These are phyloP conservation scores for Globisporangium polare DNA, from an alignment of 352 stramenopile genomes.

Conservation along the genomic window DNA sequence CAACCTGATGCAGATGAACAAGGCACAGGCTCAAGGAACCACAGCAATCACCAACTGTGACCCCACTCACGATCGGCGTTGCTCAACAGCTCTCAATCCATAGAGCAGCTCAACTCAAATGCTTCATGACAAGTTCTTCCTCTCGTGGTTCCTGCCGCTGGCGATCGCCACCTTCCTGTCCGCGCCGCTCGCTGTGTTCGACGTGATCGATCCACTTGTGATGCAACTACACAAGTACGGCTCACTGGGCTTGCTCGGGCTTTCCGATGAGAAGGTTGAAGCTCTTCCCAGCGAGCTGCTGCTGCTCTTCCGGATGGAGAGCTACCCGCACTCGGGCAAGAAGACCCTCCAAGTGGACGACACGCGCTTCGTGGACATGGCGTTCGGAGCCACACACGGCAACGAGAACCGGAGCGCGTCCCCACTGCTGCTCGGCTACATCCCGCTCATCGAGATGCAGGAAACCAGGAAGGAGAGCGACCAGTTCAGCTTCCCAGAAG, in stretches of 20 bases:
- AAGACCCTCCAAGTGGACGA: background rate
- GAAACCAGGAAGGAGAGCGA: background rate
- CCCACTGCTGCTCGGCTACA: background rate
- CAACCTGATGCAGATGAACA: too few relatives aligned
- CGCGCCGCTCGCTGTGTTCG: constrained; percentile 13
- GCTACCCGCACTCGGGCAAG: background rate
- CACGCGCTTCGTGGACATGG: background rate
- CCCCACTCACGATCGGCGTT: background rate
- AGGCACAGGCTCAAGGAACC: too few relatives aligned
- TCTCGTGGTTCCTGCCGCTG: background rate
- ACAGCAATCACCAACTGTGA: too few relatives aligned
- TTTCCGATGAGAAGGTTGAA: background rate
- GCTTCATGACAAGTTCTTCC: background rate
- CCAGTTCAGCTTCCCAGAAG: background rate
- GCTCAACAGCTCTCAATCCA: background rate
- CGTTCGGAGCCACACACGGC: background rate
- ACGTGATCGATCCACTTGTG: background rate
- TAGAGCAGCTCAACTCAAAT: background rate
- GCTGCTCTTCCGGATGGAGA: background rate
- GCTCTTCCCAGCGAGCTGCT: background rate
- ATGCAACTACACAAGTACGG: background rate
- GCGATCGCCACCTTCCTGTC: background rate
- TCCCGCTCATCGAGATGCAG: background rate
- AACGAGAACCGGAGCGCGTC: background rate
- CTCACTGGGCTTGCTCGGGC: background rate